These are phyloP conservation scores for Lentinula detonsa DNA, from an alignment of 768 basidiomycete species.

Conservation along the genomic window DNA sequence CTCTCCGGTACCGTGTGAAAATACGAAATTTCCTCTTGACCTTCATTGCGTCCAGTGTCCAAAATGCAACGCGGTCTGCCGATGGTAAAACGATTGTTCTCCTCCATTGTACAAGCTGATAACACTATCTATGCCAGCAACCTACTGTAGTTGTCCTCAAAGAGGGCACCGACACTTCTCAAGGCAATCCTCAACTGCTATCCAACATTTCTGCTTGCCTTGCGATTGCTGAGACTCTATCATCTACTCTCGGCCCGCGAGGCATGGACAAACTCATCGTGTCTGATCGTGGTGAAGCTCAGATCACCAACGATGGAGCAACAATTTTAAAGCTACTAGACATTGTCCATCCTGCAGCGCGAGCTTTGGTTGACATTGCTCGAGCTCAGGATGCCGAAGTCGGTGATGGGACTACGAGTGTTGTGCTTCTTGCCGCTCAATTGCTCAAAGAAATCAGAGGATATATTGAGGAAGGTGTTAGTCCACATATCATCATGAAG, in stretches of 20 bases:
- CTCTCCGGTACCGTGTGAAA: slow-evolving; percentile 27
- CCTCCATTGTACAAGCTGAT: slow-evolving; percentile 3
- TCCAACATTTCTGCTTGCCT: slow-evolving; percentile 97
- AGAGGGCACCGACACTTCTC: slow-evolving; percentile 95
- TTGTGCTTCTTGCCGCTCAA: slow-evolving; percentile 91
- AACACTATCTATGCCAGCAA: slow-evolving; percentile 54
- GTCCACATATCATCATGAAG: slow-evolving; percentile 97
- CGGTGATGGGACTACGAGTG: slow-evolving; percentile 96
- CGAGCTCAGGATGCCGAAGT: slow-evolving; percentile 98
- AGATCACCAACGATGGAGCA: slow-evolving; percentile 99
- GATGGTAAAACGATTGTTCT: slow-evolving; percentile 43
- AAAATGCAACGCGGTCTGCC: slow-evolving; percentile 84
- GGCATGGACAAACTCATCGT: slow-evolving; percentile 99
- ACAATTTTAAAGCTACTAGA: slow-evolving; percentile 97
- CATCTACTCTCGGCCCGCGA: slow-evolving; percentile 93
- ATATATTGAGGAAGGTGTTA: slow-evolving; percentile 95
- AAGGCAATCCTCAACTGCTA: slow-evolving; percentile 86
- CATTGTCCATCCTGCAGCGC: slow-evolving; percentile 95
- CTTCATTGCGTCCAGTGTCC: slow-evolving; percentile 10
- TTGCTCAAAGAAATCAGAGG: slow-evolving; percentile 87
- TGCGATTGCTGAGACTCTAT: slow-evolving; percentile 85
- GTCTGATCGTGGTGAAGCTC: slow-evolving; percentile 87
- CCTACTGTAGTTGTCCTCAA: slow-evolving; percentile 94
- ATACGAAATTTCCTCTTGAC: slow-evolving; percentile 9
- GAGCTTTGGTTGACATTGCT: slow-evolving; percentile 97